A percentile compares a stretch with the other conserved stretches of the same genome.
phyloP scores from a whole-genome alignment of 2,329 filamentous ascomycete genomes.

The Grosmannia serpens region DNA sequence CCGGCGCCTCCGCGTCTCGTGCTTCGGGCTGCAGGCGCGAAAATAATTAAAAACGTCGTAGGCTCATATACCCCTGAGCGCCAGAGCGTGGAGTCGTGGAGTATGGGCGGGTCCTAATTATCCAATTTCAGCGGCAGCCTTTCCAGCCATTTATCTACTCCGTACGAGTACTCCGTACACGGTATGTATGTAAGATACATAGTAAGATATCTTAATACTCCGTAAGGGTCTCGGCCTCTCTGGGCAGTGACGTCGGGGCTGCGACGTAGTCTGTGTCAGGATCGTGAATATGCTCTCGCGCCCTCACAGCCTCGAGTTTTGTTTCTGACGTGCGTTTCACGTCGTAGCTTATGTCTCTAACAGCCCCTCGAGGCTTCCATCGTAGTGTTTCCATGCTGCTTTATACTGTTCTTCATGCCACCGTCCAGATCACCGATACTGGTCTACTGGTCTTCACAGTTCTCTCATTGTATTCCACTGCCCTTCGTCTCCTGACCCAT shows the following conservation, averaged over 20 bases:
- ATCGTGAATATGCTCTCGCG: background rate
- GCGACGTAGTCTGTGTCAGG: background rate
- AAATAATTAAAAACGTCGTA: too few species aligned
- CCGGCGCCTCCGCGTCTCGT: background rate
- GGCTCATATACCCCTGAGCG: background rate
- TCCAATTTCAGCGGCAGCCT: background rate
- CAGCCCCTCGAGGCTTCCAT: too few species aligned
- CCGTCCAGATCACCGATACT: too few species aligned
- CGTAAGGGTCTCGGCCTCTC: too few species aligned
- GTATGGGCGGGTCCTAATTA: background rate
- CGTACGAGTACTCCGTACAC: too few species aligned
- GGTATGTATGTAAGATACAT: too few species aligned
- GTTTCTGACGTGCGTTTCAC: background rate
- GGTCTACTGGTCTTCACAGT: too few species aligned
- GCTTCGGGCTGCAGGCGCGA: too few species aligned
- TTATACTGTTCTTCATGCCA: too few species aligned
- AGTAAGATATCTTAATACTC: too few species aligned
- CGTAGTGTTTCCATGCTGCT: too few species aligned
- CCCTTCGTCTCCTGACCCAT: slow-evolving; percentile 21
- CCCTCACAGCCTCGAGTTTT: background rate
- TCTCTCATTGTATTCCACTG: background rate
- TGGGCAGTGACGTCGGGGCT: background rate
- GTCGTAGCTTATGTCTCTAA: too few species aligned
- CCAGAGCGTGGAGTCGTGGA: background rate
- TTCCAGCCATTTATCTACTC: background rate